Base-by-base conservation (phyloP, 768 basidiomycete genomes). In the Boletales sp. region DNA sequence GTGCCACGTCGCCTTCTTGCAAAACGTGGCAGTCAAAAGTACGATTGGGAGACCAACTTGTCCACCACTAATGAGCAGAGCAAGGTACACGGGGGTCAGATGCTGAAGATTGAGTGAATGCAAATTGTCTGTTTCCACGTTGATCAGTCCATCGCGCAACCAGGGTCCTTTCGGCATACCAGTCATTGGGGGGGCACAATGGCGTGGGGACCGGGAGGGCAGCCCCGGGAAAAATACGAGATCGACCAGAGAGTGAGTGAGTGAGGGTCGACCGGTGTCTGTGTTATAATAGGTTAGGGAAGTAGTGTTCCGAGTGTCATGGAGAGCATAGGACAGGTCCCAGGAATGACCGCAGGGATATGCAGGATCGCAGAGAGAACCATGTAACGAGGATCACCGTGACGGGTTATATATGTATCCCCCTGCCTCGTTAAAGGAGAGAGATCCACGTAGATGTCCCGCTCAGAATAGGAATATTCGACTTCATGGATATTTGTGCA, bases 41-140 rank as follows among this genome's bases (percentile, higher is more conserved):
- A 82, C 66, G 10, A 78, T 52, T 13, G 78, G 79, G 12, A 82
- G 63, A 40, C 77, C 74, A 37, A 80, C 60, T 48, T 83, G 76
- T 1, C 81, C 82, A 31, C 79, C 83, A 35, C 69, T 53, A 21
- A 81, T 68, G 47, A 79, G 75, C 8, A 84, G 66, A 18, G 65
- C 67, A 45, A 82, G 67, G 58, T 72, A 83, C 8, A 68, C 60
- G 19, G 74, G 51, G 12, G 61, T 58, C 21, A 81, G 56, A 40
- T 64, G 56, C 34, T 56, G 48, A 43, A 69, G 57, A 45, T 67
- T 51, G 42, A 52, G 66, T 1, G 54, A 48, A 32, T 56, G 30
- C 13, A 12, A 21, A 39, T 35, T 24, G 21, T 45, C 56, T 56
- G 12, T 39, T 48, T 32, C 43, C 43, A 31, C n/a, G n/a, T 17